Conservation (phyloP, 1,284 basidiomycete species). For the Spongispora temasekensis region DNA sequence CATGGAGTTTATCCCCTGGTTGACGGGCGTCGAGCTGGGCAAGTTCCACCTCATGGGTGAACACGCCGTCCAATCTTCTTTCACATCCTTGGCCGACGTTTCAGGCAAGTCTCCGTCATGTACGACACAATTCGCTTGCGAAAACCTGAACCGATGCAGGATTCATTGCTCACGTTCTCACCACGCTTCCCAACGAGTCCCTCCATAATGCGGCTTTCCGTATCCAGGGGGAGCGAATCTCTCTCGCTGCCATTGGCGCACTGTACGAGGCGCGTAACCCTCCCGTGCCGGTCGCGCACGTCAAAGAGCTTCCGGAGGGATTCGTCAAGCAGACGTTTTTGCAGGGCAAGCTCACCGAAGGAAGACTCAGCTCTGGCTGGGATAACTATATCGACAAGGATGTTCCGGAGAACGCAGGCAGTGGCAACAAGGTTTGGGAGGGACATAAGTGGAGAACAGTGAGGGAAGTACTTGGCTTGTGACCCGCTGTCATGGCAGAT, state of each 20-base stretch:
- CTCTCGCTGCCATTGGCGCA: conserved; percentile 24
- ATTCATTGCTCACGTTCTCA: conserved; percentile 40
- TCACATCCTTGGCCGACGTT: conserved; percentile 37
- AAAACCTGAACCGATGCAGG: conserved; percentile 14
- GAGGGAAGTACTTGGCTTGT: conserved; percentile 30
- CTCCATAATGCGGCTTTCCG: conserved; percentile 36
- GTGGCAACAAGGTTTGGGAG: conserved; percentile 29
- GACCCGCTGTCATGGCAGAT: background rate
- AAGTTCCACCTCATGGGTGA: conserved; percentile 37
- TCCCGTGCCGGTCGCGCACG: conserved; percentile 21
- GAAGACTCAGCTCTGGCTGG: conserved; percentile 33
- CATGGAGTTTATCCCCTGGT: conserved; percentile 25
- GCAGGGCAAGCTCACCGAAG: conserved; percentile 27
- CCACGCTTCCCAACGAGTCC: conserved; percentile 28
- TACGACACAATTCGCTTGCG: background rate
- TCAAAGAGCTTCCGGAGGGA: conserved; percentile 31
- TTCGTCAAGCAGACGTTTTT: conserved; percentile 33
- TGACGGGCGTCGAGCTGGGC: conserved; percentile 24
- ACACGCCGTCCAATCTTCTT: conserved; percentile 33
- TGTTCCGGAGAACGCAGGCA: conserved; percentile 23
- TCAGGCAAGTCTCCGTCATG: conserved; percentile 21
- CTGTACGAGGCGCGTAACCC: conserved; percentile 27
- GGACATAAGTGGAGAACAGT: conserved; percentile 32
- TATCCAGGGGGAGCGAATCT: conserved; percentile 40
- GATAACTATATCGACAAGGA: conserved; percentile 30